Conservation (phyloP, 176 grass and related monocot species). For the Hordeum marinum region DNA sequence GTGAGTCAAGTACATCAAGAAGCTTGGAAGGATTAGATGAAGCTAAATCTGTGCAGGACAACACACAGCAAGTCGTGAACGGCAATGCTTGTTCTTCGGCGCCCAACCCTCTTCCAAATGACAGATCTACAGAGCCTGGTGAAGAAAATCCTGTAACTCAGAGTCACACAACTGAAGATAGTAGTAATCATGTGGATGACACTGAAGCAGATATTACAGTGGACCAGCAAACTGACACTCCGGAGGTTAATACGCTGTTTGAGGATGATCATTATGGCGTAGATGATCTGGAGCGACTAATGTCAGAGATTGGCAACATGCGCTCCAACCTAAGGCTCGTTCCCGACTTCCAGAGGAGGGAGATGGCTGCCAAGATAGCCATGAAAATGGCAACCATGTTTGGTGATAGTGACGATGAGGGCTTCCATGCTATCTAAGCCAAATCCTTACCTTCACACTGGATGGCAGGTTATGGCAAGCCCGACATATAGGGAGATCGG, state of each 20-base stretch:
- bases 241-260: slow-evolving; percentile 6
- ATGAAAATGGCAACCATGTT: slow-evolving; percentile 96
- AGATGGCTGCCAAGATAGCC: slow-evolving; percentile 81
- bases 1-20: slow-evolving; percentile 44
- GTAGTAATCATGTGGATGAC: neutral
- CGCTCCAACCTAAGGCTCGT: slow-evolving; percentile 81
- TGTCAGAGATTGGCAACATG: slow-evolving; percentile 87
- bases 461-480: neutral
- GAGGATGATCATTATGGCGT: slow-evolving; percentile 70
- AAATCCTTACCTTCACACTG: neutral
- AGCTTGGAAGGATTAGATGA: slow-evolving; percentile 38
- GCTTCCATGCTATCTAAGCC: slow-evolving; percentile 25
- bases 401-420: slow-evolving; percentile 66
- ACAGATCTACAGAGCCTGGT: slow-evolving; percentile 24
- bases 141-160: slow-evolving; percentile 2
- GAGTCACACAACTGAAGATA: slow-evolving; percentile 11
- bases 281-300: slow-evolving; percentile 74
- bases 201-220: slow-evolving; percentile 1
- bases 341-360: slow-evolving; percentile 86
- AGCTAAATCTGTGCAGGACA: slow-evolving; percentile 30
- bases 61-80: slow-evolving; percentile 12
- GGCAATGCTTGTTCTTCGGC: neutral
- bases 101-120: slow-evolving; percentile 28
- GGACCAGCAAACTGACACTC: slow-evolving; percentile 19
- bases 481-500: neutral